Evolutionary conservation across 73 alveolate genomes (phyloP).

Genomic region (Paramecium primaurelia): DNA sequence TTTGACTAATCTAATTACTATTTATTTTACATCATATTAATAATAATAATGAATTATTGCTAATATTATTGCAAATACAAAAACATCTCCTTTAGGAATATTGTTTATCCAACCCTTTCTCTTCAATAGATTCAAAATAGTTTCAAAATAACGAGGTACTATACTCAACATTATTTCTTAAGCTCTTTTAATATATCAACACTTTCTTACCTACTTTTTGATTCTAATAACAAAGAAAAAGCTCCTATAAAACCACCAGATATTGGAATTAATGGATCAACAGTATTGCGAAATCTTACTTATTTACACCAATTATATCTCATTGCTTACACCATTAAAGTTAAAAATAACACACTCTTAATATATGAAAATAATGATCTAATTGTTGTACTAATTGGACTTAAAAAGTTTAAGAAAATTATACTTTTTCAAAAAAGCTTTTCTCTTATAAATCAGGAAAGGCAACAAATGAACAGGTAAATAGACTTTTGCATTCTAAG

Average conservation of each 20-base stretch:
- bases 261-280: not conserved
- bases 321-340: not conserved
- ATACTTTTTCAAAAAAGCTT: not conserved
- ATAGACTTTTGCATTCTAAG: not conserved
- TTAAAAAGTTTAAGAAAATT: not conserved
- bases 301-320: not conserved
- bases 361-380: not conserved
- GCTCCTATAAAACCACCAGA: slow-evolving; percentile 11
- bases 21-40: not conserved
- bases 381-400: not conserved
- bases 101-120: not conserved
- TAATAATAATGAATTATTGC: slow-evolving; percentile 12
- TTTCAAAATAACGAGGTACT: slow-evolving; percentile 12
- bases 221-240: not conserved
- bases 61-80: not conserved
- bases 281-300: not conserved
- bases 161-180: not conserved
- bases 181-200: not conserved
- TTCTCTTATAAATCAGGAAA: not conserved
- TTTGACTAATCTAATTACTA: not conserved
- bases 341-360: not conserved
- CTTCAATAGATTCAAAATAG: not conserved
- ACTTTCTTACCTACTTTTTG: not conserved
- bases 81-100: slow-evolving; percentile 21
- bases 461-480: slow-evolving; percentile 18